Evolutionary conservation across 208 protist genomes (phyloP), one percentile per base, ranked within the genome.

Genomic region (Phytomonas sp.): DNA sequence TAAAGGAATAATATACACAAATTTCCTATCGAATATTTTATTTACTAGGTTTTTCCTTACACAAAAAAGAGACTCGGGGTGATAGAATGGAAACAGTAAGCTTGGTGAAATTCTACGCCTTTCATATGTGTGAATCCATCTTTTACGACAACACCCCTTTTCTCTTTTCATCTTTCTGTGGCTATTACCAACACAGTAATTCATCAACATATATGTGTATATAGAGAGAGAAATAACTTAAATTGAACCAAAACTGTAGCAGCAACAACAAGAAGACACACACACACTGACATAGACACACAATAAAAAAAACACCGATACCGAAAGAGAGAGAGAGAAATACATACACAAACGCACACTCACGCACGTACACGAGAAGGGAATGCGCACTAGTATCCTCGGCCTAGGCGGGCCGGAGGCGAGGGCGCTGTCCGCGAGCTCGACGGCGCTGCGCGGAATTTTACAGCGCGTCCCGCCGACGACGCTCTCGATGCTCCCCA

Each of bases 401-500:
- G 12, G 40, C 40, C 40, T 49, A 12, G 1, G 40, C 40, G 12
- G 40, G 40, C 14, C 12, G 40, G 40, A 3, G 7, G 40, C 1
- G 40, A 49, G 19, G 12, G 12, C 7, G 12, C 40, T 37, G 30
- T 67, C 66, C 73, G 85, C 87, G 26, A 91, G 80, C 56, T 80
- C 79, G 63, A 69, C 78, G 4, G 74, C 88, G 29, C 83, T 97
- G 40, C 81, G 82, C 62, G 83, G 85, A 2, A 81, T 89, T 37
- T 77, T 95, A 34, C 76, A 70, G 60, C 91, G 91, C 69, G 76
- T 92, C 5, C 83, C 89, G 14, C 84, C 89, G n/a, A 98, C 95
- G 11, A 91, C 94, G 71, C 78, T 99, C 30, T 97, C 94, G 30
- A 88, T 87, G 8, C 83, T 99, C 63, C 66, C 75, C 69, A 99